These are phyloP conservation scores for Oryza brachyantha DNA, from an alignment of 176 grass and related monocot genomes.

Conservation along the genomic window DNA sequence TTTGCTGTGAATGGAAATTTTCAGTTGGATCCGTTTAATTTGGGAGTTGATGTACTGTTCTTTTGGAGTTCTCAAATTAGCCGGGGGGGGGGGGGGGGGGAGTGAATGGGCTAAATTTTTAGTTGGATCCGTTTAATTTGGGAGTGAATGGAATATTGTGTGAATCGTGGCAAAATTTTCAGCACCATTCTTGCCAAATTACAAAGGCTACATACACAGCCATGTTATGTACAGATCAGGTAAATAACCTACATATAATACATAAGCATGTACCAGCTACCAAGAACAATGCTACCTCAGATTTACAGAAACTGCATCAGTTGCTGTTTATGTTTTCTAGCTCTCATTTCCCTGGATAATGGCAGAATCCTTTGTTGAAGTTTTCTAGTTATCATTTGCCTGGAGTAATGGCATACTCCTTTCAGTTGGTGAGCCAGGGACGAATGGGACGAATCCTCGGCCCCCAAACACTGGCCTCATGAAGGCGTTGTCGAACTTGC, in stretches of 20 bases:
- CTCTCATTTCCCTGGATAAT: conserved; percentile 1
- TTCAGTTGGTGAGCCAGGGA: conserved; percentile 63
- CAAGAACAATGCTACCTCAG: conserved; percentile 9
- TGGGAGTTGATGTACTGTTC: neutral
- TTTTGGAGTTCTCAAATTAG: neutral
- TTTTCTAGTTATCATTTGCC: conserved; percentile 17
- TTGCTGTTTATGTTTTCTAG: neutral
- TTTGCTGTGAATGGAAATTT: neutral
- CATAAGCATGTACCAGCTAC: neutral
- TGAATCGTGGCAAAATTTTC: neutral
- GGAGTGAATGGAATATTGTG: neutral
- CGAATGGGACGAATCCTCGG: conserved; percentile 66
- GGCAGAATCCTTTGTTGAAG: conserved; percentile 34
- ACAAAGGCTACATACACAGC: neutral
- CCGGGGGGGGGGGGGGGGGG: neutral
- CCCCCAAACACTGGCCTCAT: conserved; percentile 90
- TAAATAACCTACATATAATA: neutral
- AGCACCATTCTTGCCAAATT: neutral
- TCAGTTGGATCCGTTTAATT: conserved; percentile 1
- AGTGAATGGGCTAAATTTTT: neutral
- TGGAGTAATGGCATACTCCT: conserved; percentile 39
- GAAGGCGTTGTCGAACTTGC: conserved; percentile 74
- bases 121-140: neutral
- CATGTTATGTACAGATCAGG: conserved; percentile 1
- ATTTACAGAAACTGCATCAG: conserved; percentile 1